phyloP scores from a whole-genome alignment of 306 rosid species.

The Gillenia trifoliata region DNA sequence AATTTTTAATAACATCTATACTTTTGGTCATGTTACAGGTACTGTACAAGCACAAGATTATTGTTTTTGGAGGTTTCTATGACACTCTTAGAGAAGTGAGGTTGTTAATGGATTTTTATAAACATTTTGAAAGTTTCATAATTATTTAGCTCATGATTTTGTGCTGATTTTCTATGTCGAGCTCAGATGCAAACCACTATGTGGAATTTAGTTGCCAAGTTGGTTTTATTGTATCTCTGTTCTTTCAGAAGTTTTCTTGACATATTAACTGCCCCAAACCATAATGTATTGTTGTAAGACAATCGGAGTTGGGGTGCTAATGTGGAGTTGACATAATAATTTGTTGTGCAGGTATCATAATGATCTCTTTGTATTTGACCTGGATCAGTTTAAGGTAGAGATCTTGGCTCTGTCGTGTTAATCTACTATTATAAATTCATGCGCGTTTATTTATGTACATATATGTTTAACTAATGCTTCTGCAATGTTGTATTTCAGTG shows the following conservation, averaged over 20 bases:
- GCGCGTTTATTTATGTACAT: not conserved
- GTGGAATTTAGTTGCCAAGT: not conserved
- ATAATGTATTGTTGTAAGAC: not conserved
- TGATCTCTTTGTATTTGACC: conserved; percentile 89
- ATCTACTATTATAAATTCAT: conserved; percentile 3
- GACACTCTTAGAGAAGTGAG: conserved; percentile 99
- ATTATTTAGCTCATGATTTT: not conserved
- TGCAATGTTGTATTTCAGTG: conserved; percentile 55
- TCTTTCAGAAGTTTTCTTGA: not conserved
- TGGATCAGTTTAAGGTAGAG: conserved; percentile 86
- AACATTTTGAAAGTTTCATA: conserved; percentile 13
- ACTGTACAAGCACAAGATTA: conserved; percentile 94
- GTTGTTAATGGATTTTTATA: conserved; percentile 43
- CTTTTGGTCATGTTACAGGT: conserved; percentile 53
- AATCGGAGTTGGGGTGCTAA: not conserved
- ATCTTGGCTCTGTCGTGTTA: conserved; percentile 10
- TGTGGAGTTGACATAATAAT: conserved; percentile 6
- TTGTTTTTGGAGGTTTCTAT: conserved; percentile 96
- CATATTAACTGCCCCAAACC: not conserved
- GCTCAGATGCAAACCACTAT: not conserved
- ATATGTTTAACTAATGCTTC: conserved; percentile 5
- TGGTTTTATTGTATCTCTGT: not conserved
- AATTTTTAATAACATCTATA: not conserved
- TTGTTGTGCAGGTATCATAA: conserved; percentile 70
- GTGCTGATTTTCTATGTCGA: not conserved